Conservation (phyloP, 2,329 filamentous ascomycete species). For the Nakataea oryzae region DNA sequence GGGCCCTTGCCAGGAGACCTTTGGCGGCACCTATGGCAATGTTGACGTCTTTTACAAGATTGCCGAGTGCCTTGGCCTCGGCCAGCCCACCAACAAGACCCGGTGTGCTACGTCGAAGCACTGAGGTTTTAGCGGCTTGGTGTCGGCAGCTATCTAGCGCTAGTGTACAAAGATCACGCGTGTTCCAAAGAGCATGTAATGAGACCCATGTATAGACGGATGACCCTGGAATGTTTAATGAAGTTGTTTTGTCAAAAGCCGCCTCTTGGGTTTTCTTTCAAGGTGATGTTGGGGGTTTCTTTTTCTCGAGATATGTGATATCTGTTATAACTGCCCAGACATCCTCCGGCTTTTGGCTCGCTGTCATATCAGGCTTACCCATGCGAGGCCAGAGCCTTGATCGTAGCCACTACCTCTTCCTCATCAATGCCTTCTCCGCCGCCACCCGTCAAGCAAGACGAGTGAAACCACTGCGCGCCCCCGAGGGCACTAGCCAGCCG, state of each 20-base stretch:
- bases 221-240: background rate
- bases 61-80: constrained; percentile 54
- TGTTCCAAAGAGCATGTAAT: background rate
- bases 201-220: background rate
- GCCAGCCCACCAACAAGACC: constrained; percentile 19
- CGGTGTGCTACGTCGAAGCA: constrained; percentile 6
- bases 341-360: too few species aligned
- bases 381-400: too few species aligned
- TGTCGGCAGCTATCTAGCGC: background rate
- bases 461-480: background rate
- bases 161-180: background rate
- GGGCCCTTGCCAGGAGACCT: constrained; percentile 70
- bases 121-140: background rate
- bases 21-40: constrained; percentile 62
- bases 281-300: too few species aligned
- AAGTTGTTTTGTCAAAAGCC: background rate
- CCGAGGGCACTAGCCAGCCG: constrained; percentile 16
- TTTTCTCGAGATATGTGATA: background rate
- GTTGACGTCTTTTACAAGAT: constrained; percentile 70
- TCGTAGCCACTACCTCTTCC: background rate
- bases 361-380: too few species aligned
- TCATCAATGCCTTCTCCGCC: background rate
- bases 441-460: background rate
- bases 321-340: background rate
- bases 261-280: background rate